Percentiles rank a stretch among this genome's conserved stretches.
Evolutionary conservation across 192 early-diverging fungal species (phyloP).

Genomic region (Coemansia sp.): DNA sequence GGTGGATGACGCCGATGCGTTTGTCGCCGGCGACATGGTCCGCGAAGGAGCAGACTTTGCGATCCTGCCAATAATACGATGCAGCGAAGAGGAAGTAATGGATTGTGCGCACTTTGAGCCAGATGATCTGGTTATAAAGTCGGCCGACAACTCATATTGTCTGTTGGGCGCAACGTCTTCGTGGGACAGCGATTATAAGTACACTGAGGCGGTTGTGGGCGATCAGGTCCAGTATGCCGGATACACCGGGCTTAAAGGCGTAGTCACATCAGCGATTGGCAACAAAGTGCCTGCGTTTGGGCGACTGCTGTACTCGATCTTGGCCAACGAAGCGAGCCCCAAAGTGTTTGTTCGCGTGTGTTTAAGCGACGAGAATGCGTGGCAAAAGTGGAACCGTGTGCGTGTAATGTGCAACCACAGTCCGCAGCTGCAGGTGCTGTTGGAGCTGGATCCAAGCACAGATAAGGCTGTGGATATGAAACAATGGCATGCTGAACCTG

Average conservation of each 20-base stretch:
- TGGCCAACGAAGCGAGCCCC: not conserved
- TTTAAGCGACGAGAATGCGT: slow-evolving; percentile 50
- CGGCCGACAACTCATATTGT: slow-evolving; percentile 34
- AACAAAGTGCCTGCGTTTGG: slow-evolving; percentile 12
- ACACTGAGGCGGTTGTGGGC: slow-evolving; percentile 9
- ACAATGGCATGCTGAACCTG: slow-evolving; percentile 87
- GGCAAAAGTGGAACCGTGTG: slow-evolving; percentile 82
- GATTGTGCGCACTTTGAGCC: slow-evolving; percentile 21
- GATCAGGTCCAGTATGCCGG: slow-evolving; percentile 24
- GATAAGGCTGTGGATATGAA: slow-evolving; percentile 20
- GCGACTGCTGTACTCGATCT: slow-evolving; percentile 18
- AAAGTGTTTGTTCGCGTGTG: slow-evolving; percentile 58
- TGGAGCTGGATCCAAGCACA: slow-evolving; percentile 61
- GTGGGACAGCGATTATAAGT: slow-evolving; percentile 2
- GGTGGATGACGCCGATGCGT: slow-evolving; percentile 29
- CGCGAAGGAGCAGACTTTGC: slow-evolving; percentile 36
- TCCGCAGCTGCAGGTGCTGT: slow-evolving; percentile 55
- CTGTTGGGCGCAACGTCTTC: slow-evolving; percentile 24
- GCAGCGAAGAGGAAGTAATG: slow-evolving; percentile 1
- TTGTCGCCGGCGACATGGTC: slow-evolving; percentile 12
- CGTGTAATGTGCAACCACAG: slow-evolving; percentile 69
- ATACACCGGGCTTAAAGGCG: slow-evolving; percentile 29
- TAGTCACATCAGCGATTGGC: slow-evolving; percentile 21
- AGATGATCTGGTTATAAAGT: slow-evolving; percentile 23
- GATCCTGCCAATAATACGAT: slow-evolving; percentile 17